Percentiles rank a stretch among this genome's conserved stretches.
phyloP scores from a whole-genome alignment of 2,329 filamentous ascomycete species.

The Fusarium tricinctum region DNA sequence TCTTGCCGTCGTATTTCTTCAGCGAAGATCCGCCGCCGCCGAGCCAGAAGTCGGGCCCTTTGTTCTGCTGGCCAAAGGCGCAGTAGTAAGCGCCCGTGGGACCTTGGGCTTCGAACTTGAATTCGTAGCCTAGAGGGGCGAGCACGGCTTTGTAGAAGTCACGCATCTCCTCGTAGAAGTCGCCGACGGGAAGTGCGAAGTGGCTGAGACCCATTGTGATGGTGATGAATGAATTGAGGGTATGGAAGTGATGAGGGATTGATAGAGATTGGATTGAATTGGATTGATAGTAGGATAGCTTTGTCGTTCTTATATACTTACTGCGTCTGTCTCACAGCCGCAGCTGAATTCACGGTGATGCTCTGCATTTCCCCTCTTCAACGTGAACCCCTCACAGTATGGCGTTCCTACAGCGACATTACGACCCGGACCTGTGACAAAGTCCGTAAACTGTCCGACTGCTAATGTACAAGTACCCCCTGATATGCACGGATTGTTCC shows the following conservation, averaged over 20 bases:
- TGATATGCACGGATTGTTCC: constrained; percentile 3
- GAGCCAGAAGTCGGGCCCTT: constrained; percentile 46
- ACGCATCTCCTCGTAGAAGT: constrained; percentile 47
- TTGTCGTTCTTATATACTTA: constrained; percentile 22
- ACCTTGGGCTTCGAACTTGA: constrained; percentile 37
- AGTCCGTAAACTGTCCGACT: constrained; percentile 23
- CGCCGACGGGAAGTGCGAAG: constrained; percentile 44
- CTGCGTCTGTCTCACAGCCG: background rate
- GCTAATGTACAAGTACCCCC: background rate
- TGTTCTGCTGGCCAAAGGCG: constrained; percentile 40
- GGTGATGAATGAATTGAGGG: background rate
- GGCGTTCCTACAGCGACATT: constrained; percentile 6
- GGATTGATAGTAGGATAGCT: background rate
- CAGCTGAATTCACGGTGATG: constrained; percentile 27
- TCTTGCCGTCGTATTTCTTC: constrained; percentile 45
- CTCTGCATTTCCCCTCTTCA: constrained; percentile 16
- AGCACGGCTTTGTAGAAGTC: constrained; percentile 50
- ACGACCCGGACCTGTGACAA: constrained; percentile 24
- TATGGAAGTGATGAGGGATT: background rate
- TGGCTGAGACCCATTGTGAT: constrained; percentile 34
- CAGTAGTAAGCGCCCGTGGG: constrained; percentile 35
- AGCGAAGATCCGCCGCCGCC: constrained; percentile 36
- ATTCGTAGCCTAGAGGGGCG: constrained; percentile 45
- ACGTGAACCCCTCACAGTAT: constrained; percentile 26
- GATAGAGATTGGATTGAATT: background rate